A percentile compares a stretch with the other conserved stretches of the same genome.
phyloP scores from a whole-genome alignment of 768 basidiomycete genomes.

The Termitomyces heimii region DNA sequence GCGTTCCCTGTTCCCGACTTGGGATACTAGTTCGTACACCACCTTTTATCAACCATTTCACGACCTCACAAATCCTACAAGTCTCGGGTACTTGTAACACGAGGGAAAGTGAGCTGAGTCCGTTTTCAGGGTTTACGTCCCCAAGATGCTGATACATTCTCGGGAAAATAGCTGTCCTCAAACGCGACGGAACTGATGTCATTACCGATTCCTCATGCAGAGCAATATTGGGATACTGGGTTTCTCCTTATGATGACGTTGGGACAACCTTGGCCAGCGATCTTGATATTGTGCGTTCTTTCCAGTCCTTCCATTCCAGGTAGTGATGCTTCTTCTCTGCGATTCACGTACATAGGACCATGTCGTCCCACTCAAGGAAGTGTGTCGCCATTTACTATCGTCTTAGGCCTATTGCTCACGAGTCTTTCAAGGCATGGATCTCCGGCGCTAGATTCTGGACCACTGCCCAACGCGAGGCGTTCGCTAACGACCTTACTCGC shows the following conservation, averaged over 20 bases:
- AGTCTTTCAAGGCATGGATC: constrained; percentile 38
- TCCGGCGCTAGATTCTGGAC: constrained; percentile 52
- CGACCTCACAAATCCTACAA: constrained; percentile 11
- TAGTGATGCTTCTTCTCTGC: neutral
- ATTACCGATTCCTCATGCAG: constrained; percentile 32
- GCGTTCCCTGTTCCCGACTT: constrained; percentile 37
- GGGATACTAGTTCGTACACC: constrained; percentile 37
- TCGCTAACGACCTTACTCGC: constrained; percentile 49
- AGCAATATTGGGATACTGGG: constrained; percentile 44
- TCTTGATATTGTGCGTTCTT: constrained; percentile 40
- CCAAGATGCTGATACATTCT: neutral
- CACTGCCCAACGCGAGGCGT: constrained; percentile 39
- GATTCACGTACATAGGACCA: constrained; percentile 33
- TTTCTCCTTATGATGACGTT: constrained; percentile 46
- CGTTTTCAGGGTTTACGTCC: neutral
- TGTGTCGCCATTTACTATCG: constrained; percentile 3
- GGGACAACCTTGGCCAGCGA: constrained; percentile 37
- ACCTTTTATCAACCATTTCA: neutral
- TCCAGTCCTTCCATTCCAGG: neutral
- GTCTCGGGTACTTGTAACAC: constrained; percentile 49
- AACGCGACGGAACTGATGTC: constrained; percentile 39
- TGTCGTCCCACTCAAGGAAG: constrained; percentile 49
- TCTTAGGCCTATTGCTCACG: neutral
- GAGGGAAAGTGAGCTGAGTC: constrained; percentile 37
- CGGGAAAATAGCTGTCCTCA: constrained; percentile 30